phyloP scores from a whole-genome alignment of 495 filamentous ascomycete species.

The Xylaria venustula region DNA sequence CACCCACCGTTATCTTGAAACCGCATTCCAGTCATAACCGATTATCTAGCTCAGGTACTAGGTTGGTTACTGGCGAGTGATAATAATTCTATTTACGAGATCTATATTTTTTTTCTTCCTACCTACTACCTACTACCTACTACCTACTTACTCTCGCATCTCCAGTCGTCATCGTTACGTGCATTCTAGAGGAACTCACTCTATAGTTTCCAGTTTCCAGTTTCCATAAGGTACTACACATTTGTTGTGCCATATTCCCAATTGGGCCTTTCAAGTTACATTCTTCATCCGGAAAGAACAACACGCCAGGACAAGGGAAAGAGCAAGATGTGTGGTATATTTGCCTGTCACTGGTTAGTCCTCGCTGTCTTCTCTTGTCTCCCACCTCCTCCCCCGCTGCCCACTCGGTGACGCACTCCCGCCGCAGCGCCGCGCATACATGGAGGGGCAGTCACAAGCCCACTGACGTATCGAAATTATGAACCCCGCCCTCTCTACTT shows the following conservation, averaged over 20 bases:
- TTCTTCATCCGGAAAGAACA: not conserved
- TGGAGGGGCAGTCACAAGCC: not conserved
- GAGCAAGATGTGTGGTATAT: slow-evolving; percentile 74
- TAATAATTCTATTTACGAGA: not conserved
- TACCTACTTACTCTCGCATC: not conserved
- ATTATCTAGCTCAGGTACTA: not conserved
- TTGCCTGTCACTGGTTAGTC: slow-evolving; percentile 86
- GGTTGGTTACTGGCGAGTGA: not conserved
- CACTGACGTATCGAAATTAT: not conserved
- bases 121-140: too few relatives aligned
- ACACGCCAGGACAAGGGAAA: not conserved
- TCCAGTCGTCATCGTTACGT: not conserved
- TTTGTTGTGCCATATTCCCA: too few relatives aligned
- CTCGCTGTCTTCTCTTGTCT: not conserved
- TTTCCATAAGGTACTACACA: too few relatives aligned
- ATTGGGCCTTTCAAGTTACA: not conserved
- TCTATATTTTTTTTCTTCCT: not conserved
- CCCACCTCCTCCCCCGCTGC: not conserved
- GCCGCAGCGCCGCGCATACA: too few relatives aligned
- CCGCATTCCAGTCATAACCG: slow-evolving; percentile 4
- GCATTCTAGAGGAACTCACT: too few relatives aligned
- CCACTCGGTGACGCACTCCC: too few relatives aligned
- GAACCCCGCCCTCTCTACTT: not conserved
- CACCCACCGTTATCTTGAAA: slow-evolving; percentile 9
- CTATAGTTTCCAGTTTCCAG: too few relatives aligned